Base-by-base conservation (phyloP, 164 flowering plant species). In the Magnolia changhungtana region DNA sequence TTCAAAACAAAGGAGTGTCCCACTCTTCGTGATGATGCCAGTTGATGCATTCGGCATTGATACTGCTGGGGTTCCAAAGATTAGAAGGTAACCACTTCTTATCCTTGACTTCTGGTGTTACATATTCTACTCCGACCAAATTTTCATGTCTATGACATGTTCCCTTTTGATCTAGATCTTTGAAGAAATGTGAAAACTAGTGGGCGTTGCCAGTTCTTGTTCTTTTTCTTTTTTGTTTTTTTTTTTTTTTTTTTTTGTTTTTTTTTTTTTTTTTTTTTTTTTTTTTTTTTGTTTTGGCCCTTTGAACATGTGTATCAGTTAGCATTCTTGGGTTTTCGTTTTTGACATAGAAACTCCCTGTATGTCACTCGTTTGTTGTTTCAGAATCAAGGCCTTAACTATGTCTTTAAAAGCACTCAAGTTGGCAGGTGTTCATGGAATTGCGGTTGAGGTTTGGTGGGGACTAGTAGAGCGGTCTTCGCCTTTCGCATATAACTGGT, bases 361-460 rank as follows among this genome's bases (percentile, higher is more conserved):
- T 69, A 3, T 20, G 21, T 69, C 3, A 31, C 65, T 76, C 59
- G 7, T 69, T 73, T 58, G 69, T 63, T 81, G 64, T 79, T 83
- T 72, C 84, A 86, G 88, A 82, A 71, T 81, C 74, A 85, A 82
- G 82, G 88, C 89, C 77, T 63, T 87, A 77, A 80, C 85, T 59
- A 79, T 85, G 59, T 86, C 89, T 79, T 80, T 89, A 16, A 86
- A 84, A 82, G 92, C 90, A 76, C 88, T 89, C 81, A 88, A 88
- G 87, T 82, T 87, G 81, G 90, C 90, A 31, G 90, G 90, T 80
- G 92, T 89, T 55, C 88, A 89, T 78, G 90, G 90, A 66, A 83
- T 89, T 68, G 83, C 87, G 7, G 90, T 87, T 66, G 92, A 89
- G 81, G 90, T 85, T 74, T 88, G 90, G 90, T 88, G 92, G 92